Evolutionary conservation across 2,329 filamentous ascomycete genomes (phyloP).

Genomic region (Phialophora expanda): DNA sequence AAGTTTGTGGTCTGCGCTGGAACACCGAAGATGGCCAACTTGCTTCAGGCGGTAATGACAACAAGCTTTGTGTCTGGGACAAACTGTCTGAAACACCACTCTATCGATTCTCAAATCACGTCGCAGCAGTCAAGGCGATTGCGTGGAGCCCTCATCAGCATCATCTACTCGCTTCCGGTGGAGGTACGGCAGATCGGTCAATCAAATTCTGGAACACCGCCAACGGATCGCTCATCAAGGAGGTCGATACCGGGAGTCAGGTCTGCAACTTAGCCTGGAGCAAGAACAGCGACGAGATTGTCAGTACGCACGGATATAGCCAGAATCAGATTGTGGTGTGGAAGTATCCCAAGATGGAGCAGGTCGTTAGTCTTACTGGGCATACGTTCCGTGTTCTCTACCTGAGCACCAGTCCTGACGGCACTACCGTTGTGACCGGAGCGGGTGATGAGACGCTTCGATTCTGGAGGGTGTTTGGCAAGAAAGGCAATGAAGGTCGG

Average conservation of each 20-base stretch:
- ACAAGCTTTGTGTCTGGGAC: slow-evolving; percentile 99
- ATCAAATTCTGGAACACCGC: slow-evolving; percentile 99
- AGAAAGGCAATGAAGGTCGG: slow-evolving; percentile 72
- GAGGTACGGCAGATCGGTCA: slow-evolving; percentile 90
- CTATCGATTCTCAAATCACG: slow-evolving; percentile 94
- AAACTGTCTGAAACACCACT: slow-evolving; percentile 89
- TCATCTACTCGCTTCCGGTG: slow-evolving; percentile 90
- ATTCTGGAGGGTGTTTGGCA: slow-evolving; percentile 96
- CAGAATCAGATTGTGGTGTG: slow-evolving; percentile 99
- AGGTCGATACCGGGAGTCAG: slow-evolving; percentile 94
- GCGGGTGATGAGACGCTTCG: slow-evolving; percentile 94
- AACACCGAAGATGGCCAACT: slow-evolving; percentile 95
- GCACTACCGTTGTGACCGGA: slow-evolving; percentile 89
- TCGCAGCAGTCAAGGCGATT: slow-evolving; percentile 95
- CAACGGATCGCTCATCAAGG: slow-evolving; percentile 78
- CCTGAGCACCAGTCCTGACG: slow-evolving; percentile 95
- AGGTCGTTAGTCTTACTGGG: slow-evolving; percentile 91
- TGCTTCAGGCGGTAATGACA: slow-evolving; percentile 95
- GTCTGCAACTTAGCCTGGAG: slow-evolving; percentile 99
- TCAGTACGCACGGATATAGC: slow-evolving; percentile 94
- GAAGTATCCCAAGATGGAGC: slow-evolving; percentile 99
- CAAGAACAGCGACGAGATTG: slow-evolving; percentile 96
- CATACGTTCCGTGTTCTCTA: slow-evolving; percentile 97
- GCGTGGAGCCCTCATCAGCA: slow-evolving; percentile 97
- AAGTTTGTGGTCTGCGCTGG: slow-evolving; percentile 96